Evolutionary conservation across 176 grass and related monocot species (phyloP).

Genomic region (Areca catechu): DNA sequence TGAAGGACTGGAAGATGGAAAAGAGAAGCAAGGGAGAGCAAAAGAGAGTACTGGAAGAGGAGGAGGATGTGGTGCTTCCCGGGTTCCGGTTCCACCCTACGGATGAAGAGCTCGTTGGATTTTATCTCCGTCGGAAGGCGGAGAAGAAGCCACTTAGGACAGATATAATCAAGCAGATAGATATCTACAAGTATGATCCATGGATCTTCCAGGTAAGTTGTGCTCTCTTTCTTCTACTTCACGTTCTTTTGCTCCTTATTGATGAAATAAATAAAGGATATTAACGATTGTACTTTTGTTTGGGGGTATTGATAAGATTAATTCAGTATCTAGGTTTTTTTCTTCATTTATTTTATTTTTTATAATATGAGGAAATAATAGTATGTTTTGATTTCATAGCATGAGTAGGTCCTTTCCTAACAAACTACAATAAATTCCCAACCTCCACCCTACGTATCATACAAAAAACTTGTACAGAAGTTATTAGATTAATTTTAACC

Average conservation of each 20-base stretch:
- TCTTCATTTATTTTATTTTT: no score
- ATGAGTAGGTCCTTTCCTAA: no score
- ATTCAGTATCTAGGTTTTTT: no score
- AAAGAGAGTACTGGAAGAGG: constrained; percentile 19
- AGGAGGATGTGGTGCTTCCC: constrained; percentile 46
- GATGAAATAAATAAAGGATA: no score
- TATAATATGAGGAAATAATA: no score
- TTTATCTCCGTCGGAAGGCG: constrained; percentile 70
- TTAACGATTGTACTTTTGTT: no score
- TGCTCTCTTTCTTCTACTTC: background rate
- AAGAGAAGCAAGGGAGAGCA: background rate
- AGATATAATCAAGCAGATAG: constrained; percentile 69
- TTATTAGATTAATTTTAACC: no score
- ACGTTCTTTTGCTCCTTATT: background rate
- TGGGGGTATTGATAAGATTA: no score
- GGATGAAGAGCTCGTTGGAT: constrained; percentile 77
- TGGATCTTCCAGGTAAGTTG: constrained; percentile 60
- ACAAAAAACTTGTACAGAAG: no score
- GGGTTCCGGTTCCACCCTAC: constrained; percentile 88
- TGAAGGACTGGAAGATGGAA: background rate
- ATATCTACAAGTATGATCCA: constrained; percentile 74
- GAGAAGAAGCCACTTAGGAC: constrained; percentile 56
- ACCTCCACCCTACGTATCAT: no score
- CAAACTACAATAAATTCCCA: no score
- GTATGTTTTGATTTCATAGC: no score